A percentile compares a stretch with the other conserved stretches of the same genome.
Evolutionary conservation across 176 grass and related monocot species (phyloP).

Genomic region (Aegilops longissima): DNA sequence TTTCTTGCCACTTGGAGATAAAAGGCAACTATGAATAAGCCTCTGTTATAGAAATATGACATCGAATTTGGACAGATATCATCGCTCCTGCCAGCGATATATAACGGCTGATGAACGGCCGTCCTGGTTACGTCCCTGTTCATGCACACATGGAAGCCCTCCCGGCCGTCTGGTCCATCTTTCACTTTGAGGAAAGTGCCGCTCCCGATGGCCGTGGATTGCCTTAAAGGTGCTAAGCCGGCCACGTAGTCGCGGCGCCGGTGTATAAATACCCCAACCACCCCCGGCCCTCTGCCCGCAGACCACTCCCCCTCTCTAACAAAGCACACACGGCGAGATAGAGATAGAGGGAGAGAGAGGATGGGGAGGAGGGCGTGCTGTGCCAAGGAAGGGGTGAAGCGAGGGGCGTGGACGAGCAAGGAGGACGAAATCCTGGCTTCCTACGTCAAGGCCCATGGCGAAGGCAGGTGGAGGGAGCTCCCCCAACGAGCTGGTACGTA

Average conservation of each 20-base stretch:
- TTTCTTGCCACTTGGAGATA: too few species aligned
- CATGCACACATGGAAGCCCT: neutral
- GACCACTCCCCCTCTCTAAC: neutral
- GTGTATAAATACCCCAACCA: conserved; percentile 11
- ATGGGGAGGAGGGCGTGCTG: conserved; percentile 81
- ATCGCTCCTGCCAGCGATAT: neutral
- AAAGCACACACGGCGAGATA: neutral
- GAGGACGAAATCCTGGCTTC: conserved; percentile 61
- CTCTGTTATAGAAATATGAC: too few species aligned
- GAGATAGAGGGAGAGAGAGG: neutral
- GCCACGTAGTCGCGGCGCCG: neutral
- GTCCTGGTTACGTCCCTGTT: neutral
- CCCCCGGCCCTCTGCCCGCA: neutral
- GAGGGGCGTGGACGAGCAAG: conserved; percentile 69
- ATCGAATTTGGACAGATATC: neutral
- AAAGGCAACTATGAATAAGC: too few species aligned
- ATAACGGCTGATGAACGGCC: neutral
- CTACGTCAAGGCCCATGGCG: conserved; percentile 70
- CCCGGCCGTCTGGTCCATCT: neutral
- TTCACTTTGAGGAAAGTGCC: neutral
- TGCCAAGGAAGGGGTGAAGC: conserved; percentile 67
- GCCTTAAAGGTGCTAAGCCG: neutral
- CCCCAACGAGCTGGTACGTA: conserved; percentile 60
- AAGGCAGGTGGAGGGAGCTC: conserved; percentile 73
- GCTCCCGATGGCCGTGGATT: neutral